Conservation (phyloP, 106 monocot species). For the Dendrobium huoshanense region DNA sequence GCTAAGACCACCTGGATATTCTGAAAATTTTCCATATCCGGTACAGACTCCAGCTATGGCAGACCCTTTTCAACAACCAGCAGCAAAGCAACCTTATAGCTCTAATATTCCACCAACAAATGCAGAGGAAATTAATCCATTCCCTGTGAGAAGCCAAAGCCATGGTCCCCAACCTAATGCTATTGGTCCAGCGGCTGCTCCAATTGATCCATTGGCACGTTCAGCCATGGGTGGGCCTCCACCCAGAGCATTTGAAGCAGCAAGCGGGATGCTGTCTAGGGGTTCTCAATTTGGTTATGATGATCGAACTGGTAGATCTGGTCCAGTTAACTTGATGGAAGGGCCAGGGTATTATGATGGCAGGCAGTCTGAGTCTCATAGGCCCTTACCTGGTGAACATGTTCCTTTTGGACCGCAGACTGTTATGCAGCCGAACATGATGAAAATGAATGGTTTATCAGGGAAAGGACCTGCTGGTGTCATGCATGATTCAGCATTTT, state of each 20-base stretch:
- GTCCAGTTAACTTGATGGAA: constrained; percentile 18
- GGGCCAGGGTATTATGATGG: constrained; percentile 25
- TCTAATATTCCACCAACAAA: constrained; percentile 7
- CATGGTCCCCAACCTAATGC: constrained; percentile 15
- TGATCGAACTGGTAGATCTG: constrained; percentile 9
- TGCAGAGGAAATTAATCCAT: constrained; percentile 5
- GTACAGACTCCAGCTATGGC: constrained; percentile 1
- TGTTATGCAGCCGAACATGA: constrained; percentile 12
- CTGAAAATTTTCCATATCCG: constrained; percentile 30
- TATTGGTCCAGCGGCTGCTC: constrained; percentile 15
- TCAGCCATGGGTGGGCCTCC: constrained; percentile 21
- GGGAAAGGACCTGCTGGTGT: constrained; percentile 16
- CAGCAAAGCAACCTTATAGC: constrained; percentile 9
- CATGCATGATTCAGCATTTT: constrained; percentile 22
- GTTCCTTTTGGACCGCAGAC: constrained; percentile 13
- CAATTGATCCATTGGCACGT: constrained; percentile 20
- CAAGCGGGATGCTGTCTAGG: constrained; percentile 18
- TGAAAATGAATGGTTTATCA: constrained; percentile 32
- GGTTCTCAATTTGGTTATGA: constrained; percentile 27
- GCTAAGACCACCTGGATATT: constrained; percentile 29
- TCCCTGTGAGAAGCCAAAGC: constrained; percentile 9
- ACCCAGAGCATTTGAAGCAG: constrained; percentile 20
- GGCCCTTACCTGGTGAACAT: constrained; percentile 7
- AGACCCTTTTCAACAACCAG: constrained; percentile 11
- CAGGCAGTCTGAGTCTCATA: constrained; percentile 22